A percentile compares a stretch with the other conserved stretches of the same genome.
Conservation (phyloP, 164 flowering plant genomes). For the Akebia trifoliata region DNA sequence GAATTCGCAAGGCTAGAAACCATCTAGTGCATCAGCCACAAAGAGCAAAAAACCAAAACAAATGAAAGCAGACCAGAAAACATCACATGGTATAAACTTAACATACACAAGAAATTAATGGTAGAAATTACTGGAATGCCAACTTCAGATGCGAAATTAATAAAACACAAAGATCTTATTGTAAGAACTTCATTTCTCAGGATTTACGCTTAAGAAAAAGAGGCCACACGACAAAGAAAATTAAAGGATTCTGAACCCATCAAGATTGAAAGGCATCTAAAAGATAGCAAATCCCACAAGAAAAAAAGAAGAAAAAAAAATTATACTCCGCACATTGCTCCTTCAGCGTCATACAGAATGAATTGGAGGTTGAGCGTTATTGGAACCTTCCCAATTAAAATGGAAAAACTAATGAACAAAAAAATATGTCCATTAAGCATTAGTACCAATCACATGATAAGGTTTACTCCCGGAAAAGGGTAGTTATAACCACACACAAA, state of each 20-base stretch:
- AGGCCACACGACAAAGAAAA: not conserved
- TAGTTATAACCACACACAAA: not conserved
- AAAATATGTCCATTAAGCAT: not conserved
- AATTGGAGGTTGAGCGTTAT: not conserved
- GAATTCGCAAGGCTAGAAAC: not conserved
- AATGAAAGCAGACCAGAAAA: not conserved
- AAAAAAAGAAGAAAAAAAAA: slow-evolving; percentile 1
- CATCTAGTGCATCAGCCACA: not conserved
- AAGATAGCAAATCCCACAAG: not conserved
- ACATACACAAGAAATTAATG: not conserved
- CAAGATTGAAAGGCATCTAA: not conserved
- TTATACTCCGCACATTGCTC: not conserved
- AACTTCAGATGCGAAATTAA: not conserved
- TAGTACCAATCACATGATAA: not conserved
- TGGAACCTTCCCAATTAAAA: not conserved
- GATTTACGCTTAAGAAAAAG: not conserved
- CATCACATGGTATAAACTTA: not conserved
- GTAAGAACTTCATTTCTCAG: not conserved
- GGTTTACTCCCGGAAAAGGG: not conserved
- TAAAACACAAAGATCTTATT: not conserved
- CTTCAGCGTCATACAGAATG: not conserved
- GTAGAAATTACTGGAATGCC: not conserved
- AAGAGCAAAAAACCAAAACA: not conserved
- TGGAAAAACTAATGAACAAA: not conserved
- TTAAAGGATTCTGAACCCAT: not conserved